Conservation (phyloP, 140 eudicot species). For the Oenanthe javanica region DNA sequence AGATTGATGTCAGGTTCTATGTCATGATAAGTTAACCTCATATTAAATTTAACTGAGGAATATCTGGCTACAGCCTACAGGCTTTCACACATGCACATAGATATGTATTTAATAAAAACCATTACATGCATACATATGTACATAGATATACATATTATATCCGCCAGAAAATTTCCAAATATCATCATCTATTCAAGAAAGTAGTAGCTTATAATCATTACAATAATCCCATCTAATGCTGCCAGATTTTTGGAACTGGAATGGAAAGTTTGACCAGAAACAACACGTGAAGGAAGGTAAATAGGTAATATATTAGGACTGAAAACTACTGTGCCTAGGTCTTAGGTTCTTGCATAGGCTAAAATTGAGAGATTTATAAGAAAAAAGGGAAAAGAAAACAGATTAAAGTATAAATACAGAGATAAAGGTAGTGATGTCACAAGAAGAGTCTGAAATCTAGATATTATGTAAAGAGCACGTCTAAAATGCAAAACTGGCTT, state of each 20-base stretch:
- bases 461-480: background rate
- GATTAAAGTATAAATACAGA: background rate
- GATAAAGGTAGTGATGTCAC: background rate
- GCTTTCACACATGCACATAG: background rate
- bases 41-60: background rate
- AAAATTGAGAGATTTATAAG: background rate
- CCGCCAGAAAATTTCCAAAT: background rate
- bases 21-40: background rate
- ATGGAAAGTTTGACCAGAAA: background rate
- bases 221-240: background rate
- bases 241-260: background rate
- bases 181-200: background rate
- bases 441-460: background rate
- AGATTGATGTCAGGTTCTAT: background rate
- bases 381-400: background rate
- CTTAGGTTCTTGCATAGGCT: background rate
- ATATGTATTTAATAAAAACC: too few species aligned
- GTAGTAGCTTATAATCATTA: background rate
- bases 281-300: background rate
- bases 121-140: background rate
- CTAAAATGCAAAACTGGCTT: background rate
- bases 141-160: background rate
- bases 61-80: background rate
- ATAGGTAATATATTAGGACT: background rate
- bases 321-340: background rate